Conservation (phyloP, 2,329 filamentous ascomycete species). For the Parafenestella ontariensis region DNA sequence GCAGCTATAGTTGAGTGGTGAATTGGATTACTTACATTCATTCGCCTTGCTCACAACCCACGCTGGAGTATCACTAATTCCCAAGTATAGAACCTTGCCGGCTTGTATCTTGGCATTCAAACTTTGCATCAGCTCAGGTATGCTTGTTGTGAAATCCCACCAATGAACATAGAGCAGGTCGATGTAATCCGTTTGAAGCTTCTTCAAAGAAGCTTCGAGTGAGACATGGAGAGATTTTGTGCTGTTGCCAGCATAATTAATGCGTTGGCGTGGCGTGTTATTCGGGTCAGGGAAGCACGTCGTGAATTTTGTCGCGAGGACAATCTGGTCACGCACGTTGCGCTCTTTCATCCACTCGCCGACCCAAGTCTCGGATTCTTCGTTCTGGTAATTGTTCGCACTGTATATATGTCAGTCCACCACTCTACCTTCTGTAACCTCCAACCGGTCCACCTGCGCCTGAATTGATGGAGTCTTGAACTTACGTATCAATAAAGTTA, state of each 20-base stretch:
- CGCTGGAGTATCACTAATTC: constrained; percentile 48
- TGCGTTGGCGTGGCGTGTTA: constrained; percentile 33
- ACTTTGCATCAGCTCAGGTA: constrained; percentile 49
- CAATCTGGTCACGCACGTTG: constrained; percentile 57
- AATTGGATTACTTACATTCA: constrained; percentile 41
- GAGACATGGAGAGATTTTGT: constrained; percentile 49
- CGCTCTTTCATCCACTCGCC: constrained; percentile 60
- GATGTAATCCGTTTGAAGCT: constrained; percentile 52
- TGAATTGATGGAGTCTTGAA: background rate
- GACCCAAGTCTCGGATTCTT: constrained; percentile 57
- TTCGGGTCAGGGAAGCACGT: constrained; percentile 34
- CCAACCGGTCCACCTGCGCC: background rate
- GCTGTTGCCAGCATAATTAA: constrained; percentile 54
- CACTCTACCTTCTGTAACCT: background rate
- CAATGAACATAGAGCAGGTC: constrained; percentile 51
- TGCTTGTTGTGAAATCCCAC: constrained; percentile 50
- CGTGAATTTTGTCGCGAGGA: constrained; percentile 64
- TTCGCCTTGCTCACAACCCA: constrained; percentile 58
- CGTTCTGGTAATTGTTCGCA: constrained; percentile 57
- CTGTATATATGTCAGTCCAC: constrained; percentile 26
- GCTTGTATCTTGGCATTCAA: constrained; percentile 43
- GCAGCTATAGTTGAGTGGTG: background rate
- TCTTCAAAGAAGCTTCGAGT: constrained; percentile 50
- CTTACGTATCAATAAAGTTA: constrained; percentile 61
- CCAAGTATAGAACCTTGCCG: constrained; percentile 51